These are phyloP conservation scores for Xerophyta viscosa DNA, from an alignment of 106 monocot genomes.

Conservation along the genomic window DNA sequence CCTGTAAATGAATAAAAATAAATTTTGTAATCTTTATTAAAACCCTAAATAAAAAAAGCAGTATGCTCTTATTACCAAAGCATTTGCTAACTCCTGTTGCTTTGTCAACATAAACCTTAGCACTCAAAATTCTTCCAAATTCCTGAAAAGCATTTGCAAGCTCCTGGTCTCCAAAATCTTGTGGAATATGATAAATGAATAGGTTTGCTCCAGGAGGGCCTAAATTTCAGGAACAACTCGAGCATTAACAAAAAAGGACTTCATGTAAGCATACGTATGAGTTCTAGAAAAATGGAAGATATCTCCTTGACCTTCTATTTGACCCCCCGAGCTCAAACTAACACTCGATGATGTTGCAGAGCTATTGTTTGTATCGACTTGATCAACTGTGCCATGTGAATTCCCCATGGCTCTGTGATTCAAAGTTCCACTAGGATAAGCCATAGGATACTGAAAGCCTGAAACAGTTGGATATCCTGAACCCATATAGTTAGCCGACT, in stretches of 20 bases:
- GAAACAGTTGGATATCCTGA: slow-evolving; percentile 53
- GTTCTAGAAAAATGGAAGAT: neutral
- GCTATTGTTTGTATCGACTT: slow-evolving; percentile 20
- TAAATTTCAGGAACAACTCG: slow-evolving; percentile 15
- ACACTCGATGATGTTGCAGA: slow-evolving; percentile 24
- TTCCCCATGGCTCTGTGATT: slow-evolving; percentile 35
- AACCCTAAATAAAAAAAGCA: neutral
- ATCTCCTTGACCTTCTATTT: slow-evolving; percentile 64
- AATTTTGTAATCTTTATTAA: too few species aligned
- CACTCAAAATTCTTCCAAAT: slow-evolving; percentile 88
- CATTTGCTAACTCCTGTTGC: slow-evolving; percentile 96
- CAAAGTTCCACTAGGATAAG: slow-evolving; percentile 37
- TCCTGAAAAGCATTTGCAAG: slow-evolving; percentile 76
- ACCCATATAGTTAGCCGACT: slow-evolving; percentile 50
- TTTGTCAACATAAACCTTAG: slow-evolving; percentile 95
- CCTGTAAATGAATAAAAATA: slow-evolving; percentile 58
- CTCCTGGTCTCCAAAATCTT: slow-evolving; percentile 87
- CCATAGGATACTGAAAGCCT: slow-evolving; percentile 72
- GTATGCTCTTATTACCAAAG: slow-evolving; percentile 56
- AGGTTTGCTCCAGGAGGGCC: slow-evolving; percentile 97
- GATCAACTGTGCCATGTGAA: slow-evolving; percentile 36
- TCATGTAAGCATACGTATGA: neutral
- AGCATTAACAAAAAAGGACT: neutral
- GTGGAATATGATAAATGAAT: slow-evolving; percentile 98
- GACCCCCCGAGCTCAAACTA: slow-evolving; percentile 35